Base-by-base conservation (phyloP, 1,139 yeast species). In the Scheffersomyces segobiensis region DNA sequence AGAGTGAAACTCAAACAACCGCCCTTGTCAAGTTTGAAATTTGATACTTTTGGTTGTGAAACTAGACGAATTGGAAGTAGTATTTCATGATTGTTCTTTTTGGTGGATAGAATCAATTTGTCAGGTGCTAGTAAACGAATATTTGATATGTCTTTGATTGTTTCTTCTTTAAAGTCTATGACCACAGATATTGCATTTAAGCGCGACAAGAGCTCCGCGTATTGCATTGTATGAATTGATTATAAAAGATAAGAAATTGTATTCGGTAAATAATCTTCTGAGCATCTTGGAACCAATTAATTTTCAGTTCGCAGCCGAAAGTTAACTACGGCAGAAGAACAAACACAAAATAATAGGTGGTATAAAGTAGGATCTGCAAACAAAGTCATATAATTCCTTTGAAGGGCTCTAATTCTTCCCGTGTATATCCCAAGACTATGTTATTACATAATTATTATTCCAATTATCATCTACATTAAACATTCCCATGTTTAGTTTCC, bases 131-230 rank as follows among this genome's bases (percentile, higher is more conserved):
- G 52, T 3, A 60, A 39, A 17, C 56, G 55, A 17, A 67, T 58
- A 14, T 56, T 56, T n/a, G 56, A 56, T 39, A 68, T 61, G n/a
- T 53, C 59, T 2, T 62, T 39, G 17, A 62, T 54, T 2, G 6
- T 48, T 2, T 56, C 60, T 14, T 58, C 63, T 6, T 61, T 59
- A 53, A 66, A 70, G 50, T 74, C 77, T 3, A 73, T 46, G 1
- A 70, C 66, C 19, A 74, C 67, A 3, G 80, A 67, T n/a, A 79
- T 63, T 46, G 73, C 64, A 50, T 70, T 69, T 22, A 80, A 63
- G 56, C 83, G 69, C 12, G 83, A 81, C n/a, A 80, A 69, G 57
- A 71, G 71, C 60, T 80, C 84, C n/a, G 76, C 64, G 52, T 68
- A 65, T 58, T 74, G 77, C 81, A 77, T 77, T 12, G 49, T 32